Evolutionary conservation across 495 filamentous ascomycete genomes (phyloP).

Genomic region (Clavariopsis aquatica): DNA sequence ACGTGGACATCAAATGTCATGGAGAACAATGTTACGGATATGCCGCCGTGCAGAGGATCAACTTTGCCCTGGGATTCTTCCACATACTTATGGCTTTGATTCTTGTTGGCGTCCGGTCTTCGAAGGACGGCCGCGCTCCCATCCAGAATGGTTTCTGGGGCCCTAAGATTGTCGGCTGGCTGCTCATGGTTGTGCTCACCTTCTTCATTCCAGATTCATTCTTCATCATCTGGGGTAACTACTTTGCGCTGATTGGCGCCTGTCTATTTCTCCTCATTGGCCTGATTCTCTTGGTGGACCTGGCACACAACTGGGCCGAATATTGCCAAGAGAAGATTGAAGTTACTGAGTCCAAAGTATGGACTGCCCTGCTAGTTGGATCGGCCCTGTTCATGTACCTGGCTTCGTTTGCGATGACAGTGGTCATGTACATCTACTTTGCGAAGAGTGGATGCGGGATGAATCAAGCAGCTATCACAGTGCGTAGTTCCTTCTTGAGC

Average conservation of each 20-base stretch:
- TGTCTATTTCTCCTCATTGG: conserved; percentile 94
- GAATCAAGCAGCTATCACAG: conserved; percentile 81
- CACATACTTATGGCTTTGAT: conserved; percentile 82
- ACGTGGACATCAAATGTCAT: conserved; percentile 88
- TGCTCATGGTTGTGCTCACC: conserved; percentile 80
- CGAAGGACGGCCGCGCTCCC: conserved; percentile 81
- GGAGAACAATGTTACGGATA: conserved; percentile 92
- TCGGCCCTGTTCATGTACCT: conserved; percentile 95
- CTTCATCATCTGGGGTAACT: conserved; percentile 95
- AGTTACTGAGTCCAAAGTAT: conserved; percentile 76
- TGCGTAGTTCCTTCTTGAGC: too few species aligned
- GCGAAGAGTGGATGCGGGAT: conserved; percentile 79
- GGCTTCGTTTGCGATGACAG: conserved; percentile 84
- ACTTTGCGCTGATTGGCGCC: conserved; percentile 82
- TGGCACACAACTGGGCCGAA: conserved; percentile 98
- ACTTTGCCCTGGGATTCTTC: conserved; percentile 94
- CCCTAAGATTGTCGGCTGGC: conserved; percentile 80
- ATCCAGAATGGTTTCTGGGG: conserved; percentile 98
- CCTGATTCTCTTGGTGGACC: conserved; percentile 87
- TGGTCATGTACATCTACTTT: conserved; percentile 97
- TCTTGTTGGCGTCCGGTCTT: conserved; percentile 80
- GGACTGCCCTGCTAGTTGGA: conserved; percentile 84
- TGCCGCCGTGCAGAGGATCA: conserved; percentile 94
- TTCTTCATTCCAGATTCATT: conserved; percentile 95
- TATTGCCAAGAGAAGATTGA: conserved; percentile 94